phyloP scores from a whole-genome alignment of 306 rosid genomes.

The Acacia crassicarpa region DNA sequence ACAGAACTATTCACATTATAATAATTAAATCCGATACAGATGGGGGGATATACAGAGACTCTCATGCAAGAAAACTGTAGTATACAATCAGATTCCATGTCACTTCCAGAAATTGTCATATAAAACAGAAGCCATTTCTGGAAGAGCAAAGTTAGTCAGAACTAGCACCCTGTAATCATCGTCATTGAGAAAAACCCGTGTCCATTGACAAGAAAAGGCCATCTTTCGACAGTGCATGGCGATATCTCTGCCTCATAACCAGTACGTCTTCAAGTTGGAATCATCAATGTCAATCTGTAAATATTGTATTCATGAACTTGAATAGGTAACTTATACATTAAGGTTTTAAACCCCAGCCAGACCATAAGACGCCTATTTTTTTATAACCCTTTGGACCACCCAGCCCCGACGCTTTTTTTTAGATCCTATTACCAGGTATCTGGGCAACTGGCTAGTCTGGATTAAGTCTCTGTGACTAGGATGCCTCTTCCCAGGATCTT shows the following conservation, averaged over 20 bases:
- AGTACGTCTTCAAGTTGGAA: constrained; percentile 53
- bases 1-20: constrained; percentile 51
- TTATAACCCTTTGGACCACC: too few relatives aligned
- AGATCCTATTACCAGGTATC: too few relatives aligned
- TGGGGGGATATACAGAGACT: constrained; percentile 34
- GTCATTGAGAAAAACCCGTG: not conserved
- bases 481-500: too few relatives aligned
- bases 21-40: constrained; percentile 20
- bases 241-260: constrained; percentile 46
- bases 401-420: too few relatives aligned
- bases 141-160: constrained; percentile 45
- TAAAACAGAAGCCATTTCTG: constrained; percentile 48
- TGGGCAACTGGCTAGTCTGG: too few relatives aligned
- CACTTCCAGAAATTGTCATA: constrained; percentile 44
- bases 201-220: not conserved
- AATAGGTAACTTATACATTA: constrained; percentile 14
- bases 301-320: constrained; percentile 15
- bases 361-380: not conserved
- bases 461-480: too few relatives aligned
- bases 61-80: constrained; percentile 21
- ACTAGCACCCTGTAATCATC: constrained; percentile 31
- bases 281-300: constrained; percentile 60
- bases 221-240: not conserved
- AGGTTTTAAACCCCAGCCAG: not conserved
- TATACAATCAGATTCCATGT: constrained; percentile 36